Evolutionary conservation across 2,329 filamentous ascomycete species (phyloP), one percentile per base, ranked within the genome.

Genomic region (Colletotrichum sp.): DNA sequence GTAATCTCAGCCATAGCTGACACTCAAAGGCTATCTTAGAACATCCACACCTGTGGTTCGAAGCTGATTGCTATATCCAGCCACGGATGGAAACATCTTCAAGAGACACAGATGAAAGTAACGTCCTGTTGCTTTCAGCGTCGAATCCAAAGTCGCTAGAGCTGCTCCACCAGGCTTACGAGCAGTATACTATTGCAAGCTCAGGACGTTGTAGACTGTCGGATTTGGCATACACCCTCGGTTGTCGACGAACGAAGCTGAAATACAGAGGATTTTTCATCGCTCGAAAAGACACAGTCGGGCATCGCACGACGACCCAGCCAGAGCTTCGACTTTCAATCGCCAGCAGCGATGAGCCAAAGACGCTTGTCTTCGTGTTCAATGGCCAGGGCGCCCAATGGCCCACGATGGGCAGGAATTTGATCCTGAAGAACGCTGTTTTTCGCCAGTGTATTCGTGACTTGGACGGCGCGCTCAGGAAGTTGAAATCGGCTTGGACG

Each of bases 401-500:
- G 77, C 34, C 32, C 13, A 66, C 57, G 12, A 78, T 78, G 77
- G 77, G 77, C 16, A 62, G 27, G n/a, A 44, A 30, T 36, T 67
- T 78, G 19, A 19, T 77, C 13, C 25, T 22, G 8, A 69, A 27
- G 27, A 22, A 55, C 30, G 12, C 15, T 16, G 29, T 30, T 36
- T 79, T 78, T 44, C 32, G 30, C 8, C 55, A 55, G 6, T 64
- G 34, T n/a, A 77, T 81, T n/a, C 57, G 69, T 5, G 32, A 70
- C 27, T 71, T 79, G 3, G 79, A 79, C n/a, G 52, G 59, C 8
- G 1, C 86, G 88, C 75, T 87, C 84, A 0, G 81, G 78, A 8
- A 86, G 15, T 16, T 34, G 7, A 25, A 59, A 36, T 1, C 44
- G 2, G 8, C n/a, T 0, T 69, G 66, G 44, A 57, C 66, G 9